Percentiles rank a stretch among this genome's conserved stretches.
Evolutionary conservation across 331 rosid genomes (phyloP).

Genomic region (Rosa hybrid): DNA sequence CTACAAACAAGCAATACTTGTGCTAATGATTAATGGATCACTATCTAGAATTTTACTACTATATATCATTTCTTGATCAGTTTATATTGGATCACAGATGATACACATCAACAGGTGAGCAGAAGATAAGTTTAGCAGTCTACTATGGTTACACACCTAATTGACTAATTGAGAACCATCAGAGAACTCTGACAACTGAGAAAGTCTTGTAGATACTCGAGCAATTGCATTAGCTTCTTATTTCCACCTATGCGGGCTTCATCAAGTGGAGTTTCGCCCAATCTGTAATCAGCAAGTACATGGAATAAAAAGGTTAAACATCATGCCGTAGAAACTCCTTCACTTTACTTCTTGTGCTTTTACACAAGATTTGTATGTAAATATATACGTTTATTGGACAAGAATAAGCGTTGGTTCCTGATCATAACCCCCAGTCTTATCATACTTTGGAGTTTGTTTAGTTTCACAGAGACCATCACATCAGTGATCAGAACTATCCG

Average conservation of each 20-base stretch:
- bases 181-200: slow-evolving; percentile 47
- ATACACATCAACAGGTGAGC: background rate
- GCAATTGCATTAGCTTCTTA: slow-evolving; percentile 49
- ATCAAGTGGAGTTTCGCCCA: slow-evolving; percentile 69
- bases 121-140: background rate
- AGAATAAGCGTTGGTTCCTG: background rate
- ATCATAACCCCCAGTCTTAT: background rate
- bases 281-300: slow-evolving; percentile 41
- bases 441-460: background rate
- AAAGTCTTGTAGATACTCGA: slow-evolving; percentile 44
- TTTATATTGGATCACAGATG: background rate
- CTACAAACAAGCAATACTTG: no score
- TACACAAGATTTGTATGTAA: background rate
- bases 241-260: slow-evolving; percentile 54
- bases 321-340: background rate
- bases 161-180: slow-evolving; percentile 19
- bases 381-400: background rate
- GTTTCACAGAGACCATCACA: background rate
- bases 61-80: background rate
- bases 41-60: no score
- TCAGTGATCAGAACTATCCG: background rate
- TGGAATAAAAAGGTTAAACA: background rate
- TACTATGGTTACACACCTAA: background rate
- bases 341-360: background rate
- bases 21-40: no score